Conservation (phyloP, 148 eudicot species). For the Amaranthus palmeri region DNA sequence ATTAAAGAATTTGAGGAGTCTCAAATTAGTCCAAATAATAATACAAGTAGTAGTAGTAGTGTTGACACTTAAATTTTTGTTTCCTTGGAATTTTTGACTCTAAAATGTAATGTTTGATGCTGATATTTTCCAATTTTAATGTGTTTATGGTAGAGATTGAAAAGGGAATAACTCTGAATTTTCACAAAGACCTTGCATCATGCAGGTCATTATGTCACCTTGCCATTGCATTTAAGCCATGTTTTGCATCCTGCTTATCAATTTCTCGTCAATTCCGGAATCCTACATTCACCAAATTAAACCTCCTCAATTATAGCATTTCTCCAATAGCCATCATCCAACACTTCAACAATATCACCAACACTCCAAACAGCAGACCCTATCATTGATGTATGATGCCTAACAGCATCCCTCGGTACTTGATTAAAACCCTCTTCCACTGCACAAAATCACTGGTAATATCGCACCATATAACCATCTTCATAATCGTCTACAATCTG, state of each 20-base stretch:
- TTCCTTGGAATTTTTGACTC: not conserved
- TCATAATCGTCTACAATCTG: slow-evolving; percentile 41
- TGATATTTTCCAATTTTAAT: not conserved
- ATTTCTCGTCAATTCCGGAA: slow-evolving; percentile 15
- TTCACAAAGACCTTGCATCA: not conserved
- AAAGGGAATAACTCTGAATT: not conserved
- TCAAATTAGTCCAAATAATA: not conserved
- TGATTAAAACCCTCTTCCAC: slow-evolving; percentile 14
- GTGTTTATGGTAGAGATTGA: slow-evolving; percentile 5
- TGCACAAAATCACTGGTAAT: slow-evolving; percentile 29
- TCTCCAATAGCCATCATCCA: slow-evolving; percentile 47
- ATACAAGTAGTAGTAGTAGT: not conserved
- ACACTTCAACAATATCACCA: slow-evolving; percentile 60
- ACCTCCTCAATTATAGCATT: slow-evolving; percentile 35
- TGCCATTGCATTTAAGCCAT: slow-evolving; percentile 10
- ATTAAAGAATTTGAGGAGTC: slow-evolving; percentile 52
- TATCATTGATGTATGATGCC: slow-evolving; percentile 35
- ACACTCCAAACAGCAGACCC: slow-evolving; percentile 23
- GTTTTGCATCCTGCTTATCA: slow-evolving; percentile 8
- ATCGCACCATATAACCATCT: slow-evolving; percentile 41
- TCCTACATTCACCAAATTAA: not conserved
- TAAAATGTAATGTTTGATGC: not conserved
- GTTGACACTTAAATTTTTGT: slow-evolving; percentile 4
- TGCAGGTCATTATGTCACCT: not conserved
- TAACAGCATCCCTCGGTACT: slow-evolving; percentile 34